Conservation (phyloP, 2,329 filamentous ascomycete species). For the Ascochyta rabiei region DNA sequence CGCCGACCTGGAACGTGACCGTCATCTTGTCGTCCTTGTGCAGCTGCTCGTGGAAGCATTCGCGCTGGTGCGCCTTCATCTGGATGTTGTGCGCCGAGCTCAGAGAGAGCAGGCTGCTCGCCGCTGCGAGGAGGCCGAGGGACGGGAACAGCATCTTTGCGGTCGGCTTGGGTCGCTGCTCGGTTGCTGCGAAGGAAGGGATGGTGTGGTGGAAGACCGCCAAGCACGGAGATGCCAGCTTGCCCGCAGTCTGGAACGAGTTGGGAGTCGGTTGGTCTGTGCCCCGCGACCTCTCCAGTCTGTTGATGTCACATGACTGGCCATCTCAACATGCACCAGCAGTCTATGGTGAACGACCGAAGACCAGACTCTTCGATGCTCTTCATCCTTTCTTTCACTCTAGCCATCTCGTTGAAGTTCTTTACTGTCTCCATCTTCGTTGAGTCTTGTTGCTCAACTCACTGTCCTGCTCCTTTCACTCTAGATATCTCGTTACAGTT, state of each 20-base stretch:
- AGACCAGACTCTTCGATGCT: too few species aligned
- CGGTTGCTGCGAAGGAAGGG: conserved; percentile 14
- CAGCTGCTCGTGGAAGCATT: conserved; percentile 95
- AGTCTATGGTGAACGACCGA: too few species aligned
- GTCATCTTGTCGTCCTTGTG: conserved; percentile 98
- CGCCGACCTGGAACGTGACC: conserved; percentile 96
- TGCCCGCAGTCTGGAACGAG: conserved; percentile 27
- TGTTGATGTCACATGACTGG: too few species aligned
- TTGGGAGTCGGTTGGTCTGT: background rate
- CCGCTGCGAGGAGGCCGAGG: conserved; percentile 47
- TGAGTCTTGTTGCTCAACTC: too few species aligned
- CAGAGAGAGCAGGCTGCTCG: conserved; percentile 66
- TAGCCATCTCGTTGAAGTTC: too few species aligned
- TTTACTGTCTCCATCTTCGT: too few species aligned
- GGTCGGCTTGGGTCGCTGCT: conserved; percentile 17
- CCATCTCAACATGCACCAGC: too few species aligned
- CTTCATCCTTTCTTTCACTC: too few species aligned
- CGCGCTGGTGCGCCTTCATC: conserved; percentile 87
- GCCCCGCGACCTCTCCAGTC: background rate
- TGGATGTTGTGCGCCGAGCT: conserved; percentile 91
- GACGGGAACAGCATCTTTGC: conserved; percentile 46
- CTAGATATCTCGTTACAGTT: too few species aligned
- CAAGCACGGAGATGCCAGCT: conserved; percentile 40
- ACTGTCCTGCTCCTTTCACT: too few species aligned
- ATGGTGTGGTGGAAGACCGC: conserved; percentile 6